Percentiles rank a stretch among this genome's conserved stretches.
Conservation (phyloP, 495 filamentous ascomycete genomes). For the Astrothelium macrocarpum region DNA sequence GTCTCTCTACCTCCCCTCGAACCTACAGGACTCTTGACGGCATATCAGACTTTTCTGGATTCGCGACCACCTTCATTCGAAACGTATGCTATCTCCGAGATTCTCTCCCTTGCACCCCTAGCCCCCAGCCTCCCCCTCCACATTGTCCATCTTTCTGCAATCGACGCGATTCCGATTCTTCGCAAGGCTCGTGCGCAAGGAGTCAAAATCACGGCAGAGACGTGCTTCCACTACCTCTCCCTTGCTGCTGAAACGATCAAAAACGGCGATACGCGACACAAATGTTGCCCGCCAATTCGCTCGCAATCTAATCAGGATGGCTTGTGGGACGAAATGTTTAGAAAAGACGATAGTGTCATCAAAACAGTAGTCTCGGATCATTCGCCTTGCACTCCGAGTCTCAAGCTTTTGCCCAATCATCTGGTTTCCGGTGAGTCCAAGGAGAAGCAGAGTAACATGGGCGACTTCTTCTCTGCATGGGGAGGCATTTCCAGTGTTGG, state of each 20-base stretch:
- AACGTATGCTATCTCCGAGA: constrained; percentile 80
- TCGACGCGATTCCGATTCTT: constrained; percentile 85
- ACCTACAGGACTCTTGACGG: constrained; percentile 64
- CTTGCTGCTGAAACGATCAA: constrained; percentile 77
- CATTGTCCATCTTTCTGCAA: constrained; percentile 89
- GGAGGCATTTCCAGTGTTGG: constrained; percentile 93
- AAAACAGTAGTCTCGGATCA: constrained; percentile 94
- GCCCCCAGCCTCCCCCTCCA: constrained; percentile 81
- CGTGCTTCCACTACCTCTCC: constrained; percentile 96
- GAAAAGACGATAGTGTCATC: constrained; percentile 63
- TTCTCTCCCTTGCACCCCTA: constrained; percentile 67
- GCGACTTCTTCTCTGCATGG: constrained; percentile 94
- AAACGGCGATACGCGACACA: constrained; percentile 88
- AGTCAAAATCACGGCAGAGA: constrained; percentile 89
- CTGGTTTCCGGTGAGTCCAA: constrained; percentile 33
- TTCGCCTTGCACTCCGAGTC: constrained; percentile 86
- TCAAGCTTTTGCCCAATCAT: constrained; percentile 74
- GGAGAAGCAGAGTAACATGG: constrained; percentile 34
- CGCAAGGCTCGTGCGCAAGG: constrained; percentile 67
- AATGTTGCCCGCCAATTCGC: constrained; percentile 96
- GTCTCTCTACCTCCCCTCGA: constrained; percentile 59
- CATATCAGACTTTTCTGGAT: constrained; percentile 84
- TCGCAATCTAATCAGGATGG: constrained; percentile 72
- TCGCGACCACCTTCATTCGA: constrained; percentile 87
- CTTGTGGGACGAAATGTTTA: constrained; percentile 53